Evolutionary conservation across 805 yeast genomes (phyloP).

Genomic region (Grigorovia transvaalensis): DNA sequence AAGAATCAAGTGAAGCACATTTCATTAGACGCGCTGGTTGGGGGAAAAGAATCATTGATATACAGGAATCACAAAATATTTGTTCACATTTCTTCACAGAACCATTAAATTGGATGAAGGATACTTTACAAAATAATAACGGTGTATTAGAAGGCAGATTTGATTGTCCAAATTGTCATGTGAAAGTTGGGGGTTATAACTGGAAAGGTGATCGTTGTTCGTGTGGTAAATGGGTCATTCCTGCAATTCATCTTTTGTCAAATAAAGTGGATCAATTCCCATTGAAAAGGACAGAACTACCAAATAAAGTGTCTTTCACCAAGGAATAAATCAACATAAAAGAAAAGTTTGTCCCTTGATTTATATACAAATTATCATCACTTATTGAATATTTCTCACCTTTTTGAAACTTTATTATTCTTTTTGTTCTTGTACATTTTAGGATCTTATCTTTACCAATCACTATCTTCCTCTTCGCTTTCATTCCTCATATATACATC

Average conservation of each 20-base stretch:
- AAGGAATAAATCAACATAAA: not conserved
- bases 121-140: slow-evolving; percentile 54
- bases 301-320: slow-evolving; percentile 18
- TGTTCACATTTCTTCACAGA: slow-evolving; percentile 87
- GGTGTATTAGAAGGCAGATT: slow-evolving; percentile 74
- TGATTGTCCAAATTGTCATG: slow-evolving; percentile 69
- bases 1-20: slow-evolving; percentile 52
- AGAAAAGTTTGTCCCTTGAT: not conserved
- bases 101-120: slow-evolving; percentile 87
- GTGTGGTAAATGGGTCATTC: slow-evolving; percentile 93
- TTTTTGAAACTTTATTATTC: too few species aligned
- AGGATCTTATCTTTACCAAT: not conserved
- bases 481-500: not conserved
- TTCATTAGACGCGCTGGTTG: slow-evolving; percentile 56
- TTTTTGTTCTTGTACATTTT: too few species aligned
- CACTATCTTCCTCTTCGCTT: slow-evolving; percentile 1
- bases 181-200: slow-evolving; percentile 82
- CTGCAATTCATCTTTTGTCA: slow-evolving; percentile 72
- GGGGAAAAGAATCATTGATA: slow-evolving; percentile 48
- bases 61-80: slow-evolving; percentile 42
- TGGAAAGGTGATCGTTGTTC: slow-evolving; percentile 95
- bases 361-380: not conserved
- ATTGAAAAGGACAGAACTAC: slow-evolving; percentile 11
- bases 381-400: not conserved
- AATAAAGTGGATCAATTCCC: slow-evolving; percentile 67